phyloP scores from a whole-genome alignment of 306 rosid species.

The Trifolium pratense region DNA sequence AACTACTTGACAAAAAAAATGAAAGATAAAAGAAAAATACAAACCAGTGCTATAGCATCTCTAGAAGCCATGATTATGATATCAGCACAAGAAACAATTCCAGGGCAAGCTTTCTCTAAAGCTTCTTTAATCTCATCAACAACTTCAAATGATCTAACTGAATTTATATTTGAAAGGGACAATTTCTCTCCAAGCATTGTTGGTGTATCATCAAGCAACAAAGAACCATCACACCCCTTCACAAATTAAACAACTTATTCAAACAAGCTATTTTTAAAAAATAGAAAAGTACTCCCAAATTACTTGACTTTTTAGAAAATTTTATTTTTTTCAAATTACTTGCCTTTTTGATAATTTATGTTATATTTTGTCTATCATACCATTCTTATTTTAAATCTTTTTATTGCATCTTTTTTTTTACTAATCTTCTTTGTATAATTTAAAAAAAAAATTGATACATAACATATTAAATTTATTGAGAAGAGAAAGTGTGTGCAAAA shows the following conservation, averaged over 20 bases:
- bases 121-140: conserved; percentile 75
- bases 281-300: no score
- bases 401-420: no score
- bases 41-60: conserved; percentile 86
- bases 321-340: no score
- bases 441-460: no score
- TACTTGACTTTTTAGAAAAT: no score
- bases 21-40: conserved; percentile 11
- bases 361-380: no score
- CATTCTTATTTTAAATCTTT: no score
- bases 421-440: no score
- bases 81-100: conserved; percentile 90
- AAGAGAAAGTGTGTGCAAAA: no score
- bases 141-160: conserved; percentile 78
- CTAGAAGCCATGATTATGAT: conserved; percentile 82
- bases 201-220: conserved; percentile 90
- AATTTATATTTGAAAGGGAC: conserved; percentile 78
- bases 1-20: no score
- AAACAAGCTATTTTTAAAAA: neutral
- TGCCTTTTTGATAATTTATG: no score
- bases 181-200: conserved; percentile 82
- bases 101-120: conserved; percentile 66
- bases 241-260: neutral
- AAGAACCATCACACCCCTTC: conserved; percentile 88
- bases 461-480: no score